Conservation (phyloP, 2,329 filamentous ascomycete species). For the Pseudomassariella vexata region DNA sequence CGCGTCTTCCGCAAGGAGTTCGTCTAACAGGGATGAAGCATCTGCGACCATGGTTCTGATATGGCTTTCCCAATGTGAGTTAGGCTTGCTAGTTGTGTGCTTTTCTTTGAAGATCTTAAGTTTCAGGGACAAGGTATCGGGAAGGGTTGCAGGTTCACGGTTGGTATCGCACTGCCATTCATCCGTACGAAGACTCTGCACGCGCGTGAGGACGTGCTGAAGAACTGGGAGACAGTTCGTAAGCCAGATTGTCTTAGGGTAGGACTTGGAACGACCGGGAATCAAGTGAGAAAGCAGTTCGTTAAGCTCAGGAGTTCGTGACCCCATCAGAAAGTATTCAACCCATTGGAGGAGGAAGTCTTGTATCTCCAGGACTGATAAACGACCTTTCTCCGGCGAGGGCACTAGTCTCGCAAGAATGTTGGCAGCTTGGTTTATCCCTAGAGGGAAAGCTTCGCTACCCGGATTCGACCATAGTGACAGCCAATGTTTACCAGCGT, state of each 20-base stretch:
- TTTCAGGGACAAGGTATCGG: conserved; percentile 6
- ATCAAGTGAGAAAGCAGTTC: background rate
- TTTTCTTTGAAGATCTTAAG: conserved; percentile 3
- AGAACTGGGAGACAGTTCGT: conserved; percentile 16
- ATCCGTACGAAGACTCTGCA: conserved; percentile 10
- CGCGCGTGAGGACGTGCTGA: conserved; percentile 8
- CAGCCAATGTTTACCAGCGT: conserved; percentile 26
- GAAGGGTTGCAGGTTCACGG: conserved; percentile 4
- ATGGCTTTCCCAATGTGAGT: background rate
- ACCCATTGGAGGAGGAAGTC: background rate
- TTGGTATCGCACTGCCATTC: conserved; percentile 5
- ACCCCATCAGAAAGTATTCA: background rate
- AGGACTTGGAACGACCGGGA: too few species aligned
- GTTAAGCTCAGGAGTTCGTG: background rate
- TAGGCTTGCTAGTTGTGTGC: background rate
- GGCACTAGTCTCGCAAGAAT: conserved; percentile 7
- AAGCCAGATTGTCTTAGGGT: background rate
- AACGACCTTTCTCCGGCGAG: background rate
- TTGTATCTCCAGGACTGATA: background rate
- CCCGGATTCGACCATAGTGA: conserved; percentile 10
- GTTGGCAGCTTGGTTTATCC: conserved; percentile 5
- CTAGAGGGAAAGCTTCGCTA: conserved; percentile 1
- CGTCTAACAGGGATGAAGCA: background rate
- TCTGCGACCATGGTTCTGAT: background rate
- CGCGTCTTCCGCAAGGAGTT: background rate